Percentiles rank a stretch among this genome's conserved stretches.
These are phyloP conservation scores for Rhodotorula sp. DNA, from an alignment of 1,284 basidiomycete genomes.

Conservation along the genomic window DNA sequence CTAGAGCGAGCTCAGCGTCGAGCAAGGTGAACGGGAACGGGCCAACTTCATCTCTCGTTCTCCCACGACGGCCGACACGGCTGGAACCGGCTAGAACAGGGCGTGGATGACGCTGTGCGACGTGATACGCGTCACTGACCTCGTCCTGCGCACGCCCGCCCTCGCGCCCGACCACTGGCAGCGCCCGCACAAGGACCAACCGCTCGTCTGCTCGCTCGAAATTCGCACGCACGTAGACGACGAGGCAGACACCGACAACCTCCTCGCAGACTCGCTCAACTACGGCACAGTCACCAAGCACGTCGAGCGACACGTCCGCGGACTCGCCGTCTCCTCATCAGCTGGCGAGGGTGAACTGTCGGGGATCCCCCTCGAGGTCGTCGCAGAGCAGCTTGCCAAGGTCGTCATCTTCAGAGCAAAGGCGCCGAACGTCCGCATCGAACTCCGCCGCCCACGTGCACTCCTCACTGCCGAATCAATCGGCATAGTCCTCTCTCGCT, in stretches of 20 bases:
- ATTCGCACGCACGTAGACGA: slow-evolving; percentile 55
- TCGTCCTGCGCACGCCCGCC: slow-evolving; percentile 37
- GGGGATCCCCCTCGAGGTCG: slow-evolving; percentile 19
- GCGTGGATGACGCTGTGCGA: slow-evolving; percentile 27
- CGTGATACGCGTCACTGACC: slow-evolving; percentile 41
- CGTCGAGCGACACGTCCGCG: slow-evolving; percentile 40
- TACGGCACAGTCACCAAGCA: slow-evolving; percentile 57
- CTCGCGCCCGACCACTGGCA: slow-evolving; percentile 33
- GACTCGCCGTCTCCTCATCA: not conserved
- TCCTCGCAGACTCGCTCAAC: slow-evolving; percentile 46
- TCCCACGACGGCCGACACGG: not conserved
- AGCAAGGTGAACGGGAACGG: not conserved
- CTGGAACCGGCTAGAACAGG: not conserved
- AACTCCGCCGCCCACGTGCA: slow-evolving; percentile 27
- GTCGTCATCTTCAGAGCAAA: slow-evolving; percentile 30
- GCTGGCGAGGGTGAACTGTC: not conserved
- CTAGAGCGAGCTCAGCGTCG: not conserved
- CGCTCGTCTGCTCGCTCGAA: slow-evolving; percentile 59
- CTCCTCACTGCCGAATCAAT: slow-evolving; percentile 31
- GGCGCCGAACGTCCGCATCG: slow-evolving; percentile 35
- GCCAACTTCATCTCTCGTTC: not conserved
- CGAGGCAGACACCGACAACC: slow-evolving; percentile 33
- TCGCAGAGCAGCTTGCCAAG: slow-evolving; percentile 33
- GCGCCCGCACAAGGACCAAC: slow-evolving; percentile 51
- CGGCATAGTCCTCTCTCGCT: slow-evolving; percentile 28